Evolutionary conservation across 2,329 filamentous ascomycete species (phyloP), one percentile per base, ranked within the genome.

Genomic region (Chrysoporthe austroafricana): DNA sequence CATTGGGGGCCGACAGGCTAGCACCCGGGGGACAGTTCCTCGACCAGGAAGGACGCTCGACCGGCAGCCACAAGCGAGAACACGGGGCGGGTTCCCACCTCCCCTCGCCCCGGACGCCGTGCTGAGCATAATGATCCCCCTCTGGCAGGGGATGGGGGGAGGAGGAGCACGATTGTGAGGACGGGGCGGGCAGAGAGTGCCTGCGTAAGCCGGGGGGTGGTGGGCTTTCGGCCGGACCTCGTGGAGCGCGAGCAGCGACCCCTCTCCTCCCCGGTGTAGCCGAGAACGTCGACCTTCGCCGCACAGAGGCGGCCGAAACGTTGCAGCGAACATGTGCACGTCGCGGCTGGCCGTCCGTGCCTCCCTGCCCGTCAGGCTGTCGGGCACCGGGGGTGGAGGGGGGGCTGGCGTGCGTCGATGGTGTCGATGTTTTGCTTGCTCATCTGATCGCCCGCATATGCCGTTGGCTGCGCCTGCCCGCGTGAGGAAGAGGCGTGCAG

Each of bases 401-500:
- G 4, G 44, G 7, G 13, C 14, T 4, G 6, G 44, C 1, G 18
- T 14, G 44, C 9, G 32, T 46, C n/a, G 11, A 50, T 16, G 42
- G 11, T 52, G 26, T 32, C 39, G 32, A n/a, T 39, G 8, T 9
- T 44, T 34, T 43, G 34, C 34, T 46, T 18, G 13, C 52, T n/a
- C 50, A 56, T 43, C 42, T 44, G 62, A 46, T 36, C 16, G 26
- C 39, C 62, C 21, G 62, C 62, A 64, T 64, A 64, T 64, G 62
- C 52, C 13, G 52, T 58, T 64, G 52, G 52, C 62, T 58, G 52
- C 26, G 42, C 16, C 39, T 36, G 16, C 39, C 36, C 42, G 34
- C 21, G n/a, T 42, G n/a, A n/a, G 44, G 36, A 42, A 34, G 16
- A 43, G 39, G 3, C 26, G 26, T 26, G 26, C 36, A 39, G 8